Conservation (phyloP, 768 basidiomycete genomes). For the Calocybe indica region DNA sequence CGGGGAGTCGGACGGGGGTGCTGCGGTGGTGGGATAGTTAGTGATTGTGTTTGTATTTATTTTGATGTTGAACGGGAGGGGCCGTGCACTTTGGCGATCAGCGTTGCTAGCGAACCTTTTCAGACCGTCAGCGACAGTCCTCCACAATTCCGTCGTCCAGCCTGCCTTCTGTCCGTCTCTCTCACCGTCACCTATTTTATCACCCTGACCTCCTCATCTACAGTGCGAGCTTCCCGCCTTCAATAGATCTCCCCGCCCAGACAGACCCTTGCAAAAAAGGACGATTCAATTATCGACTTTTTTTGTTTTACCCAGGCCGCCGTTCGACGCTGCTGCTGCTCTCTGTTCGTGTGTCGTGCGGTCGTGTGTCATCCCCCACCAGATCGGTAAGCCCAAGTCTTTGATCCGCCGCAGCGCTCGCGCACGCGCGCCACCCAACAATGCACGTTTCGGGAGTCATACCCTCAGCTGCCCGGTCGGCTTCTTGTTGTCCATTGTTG, state of each 20-base stretch:
- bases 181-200: constrained; percentile 2
- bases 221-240: too few relatives aligned
- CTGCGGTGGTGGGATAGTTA: constrained; percentile 18
- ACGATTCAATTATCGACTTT: constrained; percentile 25
- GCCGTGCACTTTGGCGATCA: constrained; percentile 29
- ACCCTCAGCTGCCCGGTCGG: too few relatives aligned
- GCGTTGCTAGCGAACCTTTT: constrained; percentile 38
- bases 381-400: too few relatives aligned
- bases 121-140: constrained; percentile 36
- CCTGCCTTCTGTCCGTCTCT: constrained; percentile 10
- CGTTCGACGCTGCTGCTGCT: constrained; percentile 7
- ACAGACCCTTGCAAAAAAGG: neutral
- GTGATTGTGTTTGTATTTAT: too few relatives aligned
- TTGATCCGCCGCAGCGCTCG: too few relatives aligned
- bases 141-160: constrained; percentile 17
- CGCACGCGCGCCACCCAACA: too few relatives aligned
- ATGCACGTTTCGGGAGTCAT: too few relatives aligned
- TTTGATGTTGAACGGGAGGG: constrained; percentile 29
- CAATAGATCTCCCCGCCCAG: too few relatives aligned
- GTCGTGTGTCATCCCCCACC: too few relatives aligned
- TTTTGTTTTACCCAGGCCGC: constrained; percentile 10
- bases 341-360: constrained; percentile 10
- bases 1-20: constrained; percentile 16
- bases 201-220: constrained; percentile 1
- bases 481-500: too few relatives aligned